Evolutionary conservation across 768 basidiomycete genomes (phyloP).

Genomic region (Pleurotus giganteus): DNA sequence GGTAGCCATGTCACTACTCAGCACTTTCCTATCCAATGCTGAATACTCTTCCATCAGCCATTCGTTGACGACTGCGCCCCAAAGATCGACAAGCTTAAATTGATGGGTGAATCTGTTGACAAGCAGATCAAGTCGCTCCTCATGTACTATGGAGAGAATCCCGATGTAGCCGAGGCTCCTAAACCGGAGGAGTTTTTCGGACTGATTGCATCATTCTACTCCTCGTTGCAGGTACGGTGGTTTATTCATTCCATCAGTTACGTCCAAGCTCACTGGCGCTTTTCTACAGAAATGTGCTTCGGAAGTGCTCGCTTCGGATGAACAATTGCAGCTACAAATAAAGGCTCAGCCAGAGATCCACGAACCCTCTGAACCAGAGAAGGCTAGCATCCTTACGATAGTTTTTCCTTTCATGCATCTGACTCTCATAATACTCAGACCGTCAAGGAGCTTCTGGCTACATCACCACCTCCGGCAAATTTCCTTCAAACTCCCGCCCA

Average conservation of each 20-base stretch:
- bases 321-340: constrained; percentile 26
- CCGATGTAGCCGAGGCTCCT: constrained; percentile 56
- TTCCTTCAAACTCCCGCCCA: constrained; percentile 25
- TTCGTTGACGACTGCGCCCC: constrained; percentile 50
- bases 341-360: constrained; percentile 22
- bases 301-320: constrained; percentile 56
- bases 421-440: constrained; percentile 31
- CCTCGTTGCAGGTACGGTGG: constrained; percentile 57
- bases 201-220: constrained; percentile 70
- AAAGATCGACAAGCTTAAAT: constrained; percentile 63
- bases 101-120: constrained; percentile 56
- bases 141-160: constrained; percentile 75
- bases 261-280: constrained; percentile 4
- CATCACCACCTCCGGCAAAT: constrained; percentile 23
- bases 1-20: constrained; percentile 31
- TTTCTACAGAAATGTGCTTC: constrained; percentile 64
- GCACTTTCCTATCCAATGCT: neutral
- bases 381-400: constrained; percentile 16
- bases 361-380: constrained; percentile 20
- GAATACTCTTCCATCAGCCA: constrained; percentile 25
- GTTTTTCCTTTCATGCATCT: neutral
- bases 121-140: constrained; percentile 60
- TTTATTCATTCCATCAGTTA: neutral
- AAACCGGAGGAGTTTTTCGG: constrained; percentile 86
- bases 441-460: constrained; percentile 31